These are phyloP conservation scores for Cladosporium velox DNA, from an alignment of 2,329 filamentous ascomycete genomes.

Conservation along the genomic window DNA sequence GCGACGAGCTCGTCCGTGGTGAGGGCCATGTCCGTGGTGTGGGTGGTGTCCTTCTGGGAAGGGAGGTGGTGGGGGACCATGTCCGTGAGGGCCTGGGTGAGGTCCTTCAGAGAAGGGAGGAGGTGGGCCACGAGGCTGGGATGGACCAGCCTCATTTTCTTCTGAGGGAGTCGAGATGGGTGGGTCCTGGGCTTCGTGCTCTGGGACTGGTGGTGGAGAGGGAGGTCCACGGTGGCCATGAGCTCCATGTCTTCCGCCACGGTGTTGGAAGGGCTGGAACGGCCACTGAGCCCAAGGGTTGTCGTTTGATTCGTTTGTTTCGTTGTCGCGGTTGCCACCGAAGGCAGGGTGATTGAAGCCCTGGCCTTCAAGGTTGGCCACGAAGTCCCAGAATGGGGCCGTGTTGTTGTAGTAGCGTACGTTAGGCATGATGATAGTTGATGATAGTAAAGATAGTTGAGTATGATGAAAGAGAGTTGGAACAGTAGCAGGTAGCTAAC, in stretches of 20 bases:
- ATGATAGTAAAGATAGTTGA: not conserved
- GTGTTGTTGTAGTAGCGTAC: slow-evolving; percentile 56
- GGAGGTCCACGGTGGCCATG: slow-evolving; percentile 29
- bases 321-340: slow-evolving; percentile 35
- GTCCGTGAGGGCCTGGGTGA: slow-evolving; percentile 18
- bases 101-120: slow-evolving; percentile 26
- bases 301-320: slow-evolving; percentile 26
- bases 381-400: slow-evolving; percentile 59
- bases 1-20: slow-evolving; percentile 22
- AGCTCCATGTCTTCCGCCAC: slow-evolving; percentile 22
- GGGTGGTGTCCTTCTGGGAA: slow-evolving; percentile 23
- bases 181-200: slow-evolving; percentile 25
- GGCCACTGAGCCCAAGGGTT: slow-evolving; percentile 38
- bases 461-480: not conserved
- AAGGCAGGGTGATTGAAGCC: slow-evolving; percentile 47
- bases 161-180: slow-evolving; percentile 24
- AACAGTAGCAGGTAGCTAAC: not conserved
- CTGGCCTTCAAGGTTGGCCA: slow-evolving; percentile 53
- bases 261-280: slow-evolving; percentile 35
- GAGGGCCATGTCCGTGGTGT: slow-evolving; percentile 23
- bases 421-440: slow-evolving; percentile 51
- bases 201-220: slow-evolving; percentile 31
- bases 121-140: slow-evolving; percentile 29
- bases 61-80: slow-evolving; percentile 25
- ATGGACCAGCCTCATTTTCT: slow-evolving; percentile 28